Evolutionary conservation across 768 basidiomycete genomes (phyloP), one percentile per base, ranked within the genome.

Genomic region (Russula sp.): DNA sequence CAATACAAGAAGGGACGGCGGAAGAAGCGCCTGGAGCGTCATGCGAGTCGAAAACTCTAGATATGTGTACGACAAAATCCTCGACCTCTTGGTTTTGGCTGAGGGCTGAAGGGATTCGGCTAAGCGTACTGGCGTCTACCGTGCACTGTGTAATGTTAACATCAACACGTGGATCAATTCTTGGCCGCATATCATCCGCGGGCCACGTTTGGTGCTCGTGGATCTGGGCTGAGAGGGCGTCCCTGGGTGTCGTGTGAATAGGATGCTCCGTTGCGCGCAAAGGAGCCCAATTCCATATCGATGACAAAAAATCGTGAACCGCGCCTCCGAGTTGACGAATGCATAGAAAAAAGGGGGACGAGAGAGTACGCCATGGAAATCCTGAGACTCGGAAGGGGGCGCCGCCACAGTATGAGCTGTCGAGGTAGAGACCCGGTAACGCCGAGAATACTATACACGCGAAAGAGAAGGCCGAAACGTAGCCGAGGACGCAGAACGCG

Each of bases 401-500:
- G 53, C 29, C 32, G 8, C 32, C 7, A 48, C 29, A 32, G 8
- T 22, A 38, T 10, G 39, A 39, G 22, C 9, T n/a, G 11, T 29
- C 16, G 58, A 32, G 16, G 52, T 10, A 22, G 8, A 42, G 5
- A 29, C 3, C 18, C 10, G 59, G 47, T 9, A 32, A 32, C 14
- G 48, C 39, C 18, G 39, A 50, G 47, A 41, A 59, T n/a, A 43
- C 53, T 13, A 45, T 6, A 14, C 41, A 60, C 1, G 22, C 35
- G 25, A 52, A 18, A 22, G 53, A 16, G 11, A 61, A 39, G 4
- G 47, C 34, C 5, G 29, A 39, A 29, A 64, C 25, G 48, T 35
- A 64, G n/a, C 47, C 18, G 49, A 56, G 35, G 22, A 51, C 29
- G 49, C 41, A 56, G 48, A 56, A 50, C 0, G 63, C 63, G 36